A percentile compares a stretch with the other conserved stretches of the same genome.
Conservation (phyloP, 1,139 yeast genomes). For the Geotrichum restrictum region DNA sequence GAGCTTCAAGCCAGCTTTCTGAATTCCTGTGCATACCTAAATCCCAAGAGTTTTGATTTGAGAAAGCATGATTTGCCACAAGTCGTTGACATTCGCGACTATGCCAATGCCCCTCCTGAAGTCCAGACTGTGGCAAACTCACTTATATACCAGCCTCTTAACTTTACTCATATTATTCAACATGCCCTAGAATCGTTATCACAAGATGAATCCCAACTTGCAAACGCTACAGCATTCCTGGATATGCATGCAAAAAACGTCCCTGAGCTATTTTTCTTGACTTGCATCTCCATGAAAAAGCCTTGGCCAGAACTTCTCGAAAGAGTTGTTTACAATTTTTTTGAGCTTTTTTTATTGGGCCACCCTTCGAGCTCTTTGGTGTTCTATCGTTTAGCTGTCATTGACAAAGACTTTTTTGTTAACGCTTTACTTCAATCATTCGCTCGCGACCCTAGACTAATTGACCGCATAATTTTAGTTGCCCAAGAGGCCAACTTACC, state of each 20-base stretch:
- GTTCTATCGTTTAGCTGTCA: constrained; percentile 28
- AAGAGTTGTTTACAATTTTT: constrained; percentile 36
- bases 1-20: constrained; percentile 29
- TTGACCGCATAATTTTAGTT: constrained; percentile 28
- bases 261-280: constrained; percentile 40
- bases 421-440: constrained; percentile 28
- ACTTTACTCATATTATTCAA: constrained; percentile 31
- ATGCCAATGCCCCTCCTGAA: constrained; percentile 24
- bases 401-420: constrained; percentile 27
- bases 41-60: constrained; percentile 25
- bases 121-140: constrained; percentile 24
- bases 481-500: constrained; percentile 29
- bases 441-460: constrained; percentile 26
- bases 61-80: constrained; percentile 24
- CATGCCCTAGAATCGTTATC: constrained; percentile 34
- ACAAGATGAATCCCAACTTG: constrained; percentile 30
- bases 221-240: constrained; percentile 32
- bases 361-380: constrained; percentile 29
- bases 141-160: constrained; percentile 30
- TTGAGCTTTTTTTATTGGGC: constrained; percentile 37
- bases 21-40: constrained; percentile 23
- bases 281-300: constrained; percentile 36
- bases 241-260: constrained; percentile 37
- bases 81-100: constrained; percentile 24
- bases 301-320: constrained; percentile 40